Conservation (phyloP, 1,284 basidiomycete genomes). For the Heimioporus punctisporus region DNA sequence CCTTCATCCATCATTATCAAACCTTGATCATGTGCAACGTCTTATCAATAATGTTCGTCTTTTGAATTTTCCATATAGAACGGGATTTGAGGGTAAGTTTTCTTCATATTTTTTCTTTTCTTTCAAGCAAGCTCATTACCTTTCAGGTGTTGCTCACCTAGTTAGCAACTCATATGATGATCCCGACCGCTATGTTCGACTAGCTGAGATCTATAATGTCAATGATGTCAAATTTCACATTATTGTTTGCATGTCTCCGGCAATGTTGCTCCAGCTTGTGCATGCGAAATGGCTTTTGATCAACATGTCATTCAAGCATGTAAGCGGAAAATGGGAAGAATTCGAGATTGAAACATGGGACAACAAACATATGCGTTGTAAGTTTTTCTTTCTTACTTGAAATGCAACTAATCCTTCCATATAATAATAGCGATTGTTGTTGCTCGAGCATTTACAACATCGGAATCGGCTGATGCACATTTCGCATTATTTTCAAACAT, state of each 20-base stretch:
- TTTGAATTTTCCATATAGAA: no score
- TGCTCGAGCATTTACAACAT: conserved; percentile 3
- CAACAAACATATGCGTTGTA: neutral
- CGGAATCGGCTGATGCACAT: conserved; percentile 1
- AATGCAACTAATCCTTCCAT: neutral
- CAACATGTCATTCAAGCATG: conserved; percentile 10
- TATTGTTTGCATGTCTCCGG: conserved; percentile 1
- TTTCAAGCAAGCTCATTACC: no score
- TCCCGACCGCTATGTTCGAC: conserved; percentile 13
- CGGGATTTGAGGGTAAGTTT: no score
- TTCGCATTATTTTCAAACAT: neutral
- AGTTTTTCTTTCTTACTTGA: neutral
- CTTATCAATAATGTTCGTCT: no score
- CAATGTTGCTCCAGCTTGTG: conserved; percentile 1
- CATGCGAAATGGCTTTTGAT: conserved; percentile 2
- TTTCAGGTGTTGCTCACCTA: no score
- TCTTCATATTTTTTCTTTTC: no score
- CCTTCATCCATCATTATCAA: no score
- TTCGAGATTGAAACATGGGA: conserved; percentile 12
- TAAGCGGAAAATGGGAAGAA: conserved; percentile 7
- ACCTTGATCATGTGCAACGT: no score
- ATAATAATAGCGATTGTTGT: neutral
- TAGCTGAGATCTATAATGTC: neutral
- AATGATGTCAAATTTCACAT: neutral
- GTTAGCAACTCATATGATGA: no score